Base-by-base conservation (phyloP, 306 rosid species). In the Inga laurina region DNA sequence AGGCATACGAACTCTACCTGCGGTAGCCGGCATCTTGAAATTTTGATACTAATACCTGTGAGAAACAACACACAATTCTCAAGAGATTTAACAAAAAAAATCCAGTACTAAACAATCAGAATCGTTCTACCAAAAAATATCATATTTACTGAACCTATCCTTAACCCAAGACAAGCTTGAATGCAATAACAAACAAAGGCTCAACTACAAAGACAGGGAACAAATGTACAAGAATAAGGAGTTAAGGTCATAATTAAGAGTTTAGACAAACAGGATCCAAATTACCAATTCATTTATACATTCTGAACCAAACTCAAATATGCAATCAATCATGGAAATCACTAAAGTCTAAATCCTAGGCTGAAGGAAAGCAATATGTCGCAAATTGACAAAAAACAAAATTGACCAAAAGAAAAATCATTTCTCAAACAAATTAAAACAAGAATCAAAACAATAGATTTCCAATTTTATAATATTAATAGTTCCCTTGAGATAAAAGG, bases 1-100 rank as follows among this genome's bases (percentile, higher is more conserved):
- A 8, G 98, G 97, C 98, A 95, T 95, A 88, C 98, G 98, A 91
- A 95, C 98, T 84, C 98, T 91, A 81, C 97, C 97, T 16, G 97
- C 97, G 57, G 97, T 95, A 77, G 98, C 97, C 8, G 98, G 98
- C 97, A 93, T 95, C 87, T 86, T 95, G 86, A 79, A 65, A 54
- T 75, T 82, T 79, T 10, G 16, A 85, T 43, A 81, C 82, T 83
- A 83, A 84, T 82, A 48, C 61, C 82, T 72, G 81, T 41, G 34
- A 84, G 24, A 80, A 37, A 8, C 59, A 81, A 75, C 14, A 48
- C 30, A 30, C 19, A 22, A 75, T 10, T 52, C 12, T 3, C 11
- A 32, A 16, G 18, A 34, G 32, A 21, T 52, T 4, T 10, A 48
- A 74, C 12, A 37, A 37, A 37, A 39, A 21, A n/a, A 21, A 43